Base-by-base conservation (phyloP, 306 rosid species). In the Ochetophila trinervis region DNA sequence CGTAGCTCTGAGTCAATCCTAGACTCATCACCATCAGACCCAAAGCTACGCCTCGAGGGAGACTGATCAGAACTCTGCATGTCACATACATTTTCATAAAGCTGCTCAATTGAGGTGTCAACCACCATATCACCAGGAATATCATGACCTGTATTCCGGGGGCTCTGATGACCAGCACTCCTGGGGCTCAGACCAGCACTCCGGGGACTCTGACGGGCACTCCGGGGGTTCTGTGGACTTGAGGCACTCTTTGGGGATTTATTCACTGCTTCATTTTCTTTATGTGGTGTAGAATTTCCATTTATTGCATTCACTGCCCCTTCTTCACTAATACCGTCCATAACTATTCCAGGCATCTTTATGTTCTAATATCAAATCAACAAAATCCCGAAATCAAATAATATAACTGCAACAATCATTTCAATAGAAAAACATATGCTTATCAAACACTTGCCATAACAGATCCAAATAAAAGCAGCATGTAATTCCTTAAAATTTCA, bases 41-140 rank as follows among this genome's bases (percentile, higher is more conserved):
- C 87, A 74, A 84, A 75, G 71, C 96, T 86, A 66, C 18, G 86
- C 76, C 96, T 78, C 7, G 97, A 88, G 30, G 95, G 87, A 3
- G 99, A 94, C 68, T 72, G 95, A 79, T 94, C 97, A 55, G 97
- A 94, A 80, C 96, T 94, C 80, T 90, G 97, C 96, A 94, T 90
- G 66, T 94, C 99, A 72, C 91, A 94, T 8, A 94, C 97, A 77
- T 94, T 90, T 50, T 94, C 97, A 83, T 94, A 94, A 44, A 94
- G 92, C 85, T 88, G 82, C 83, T 94, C 96, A 24, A 94, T 88
- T 2, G 99, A 86, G 54, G 96, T 85, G 63, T 88, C 97, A 34
- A 75, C 78, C 57, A 70, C 79, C 79, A 72, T 86, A 70, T 81
- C 93, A 69, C 27, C 80, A 1, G 64, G 70, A 53, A 17, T 45